These are phyloP conservation scores for Ambrosia artemisiifolia DNA, from an alignment of 129 eudicot species.

Conservation along the genomic window DNA sequence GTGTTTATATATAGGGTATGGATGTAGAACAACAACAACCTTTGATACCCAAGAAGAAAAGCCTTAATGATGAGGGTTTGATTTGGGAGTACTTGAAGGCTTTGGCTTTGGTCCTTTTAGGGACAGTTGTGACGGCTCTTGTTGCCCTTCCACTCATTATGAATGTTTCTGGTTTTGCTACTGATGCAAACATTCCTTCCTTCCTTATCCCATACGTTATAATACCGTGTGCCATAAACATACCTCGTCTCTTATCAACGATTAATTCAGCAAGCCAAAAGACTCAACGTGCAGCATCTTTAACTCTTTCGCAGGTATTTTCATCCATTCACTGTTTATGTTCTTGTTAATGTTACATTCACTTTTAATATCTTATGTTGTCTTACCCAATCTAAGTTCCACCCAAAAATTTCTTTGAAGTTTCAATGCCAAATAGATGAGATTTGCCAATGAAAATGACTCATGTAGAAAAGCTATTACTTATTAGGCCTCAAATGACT, in stretches of 20 bases:
- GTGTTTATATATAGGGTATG: conserved; percentile 22
- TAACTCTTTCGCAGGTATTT: conserved; percentile 53
- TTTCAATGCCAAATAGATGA: background rate
- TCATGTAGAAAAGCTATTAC: background rate
- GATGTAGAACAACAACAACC: conserved; percentile 34
- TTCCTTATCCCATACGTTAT: conserved; percentile 53
- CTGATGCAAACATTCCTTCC: conserved; percentile 42
- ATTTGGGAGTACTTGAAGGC: conserved; percentile 38
- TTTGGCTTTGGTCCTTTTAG: conserved; percentile 29
- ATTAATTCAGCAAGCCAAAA: conserved; percentile 48
- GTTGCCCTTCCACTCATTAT: conserved; percentile 47
- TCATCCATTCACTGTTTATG: background rate
- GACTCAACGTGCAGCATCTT: conserved; percentile 46
- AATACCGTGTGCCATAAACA: conserved; percentile 55
- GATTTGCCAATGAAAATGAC: background rate
- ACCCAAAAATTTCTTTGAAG: background rate
- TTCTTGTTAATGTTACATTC: background rate
- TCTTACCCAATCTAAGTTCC: background rate
- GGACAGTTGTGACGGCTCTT: conserved; percentile 32
- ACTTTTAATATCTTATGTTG: background rate
- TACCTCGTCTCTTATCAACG: conserved; percentile 35
- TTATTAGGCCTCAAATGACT: too few relatives aligned
- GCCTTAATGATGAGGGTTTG: conserved; percentile 1
- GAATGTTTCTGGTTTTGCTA: conserved; percentile 39
- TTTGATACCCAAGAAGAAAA: conserved; percentile 22